A percentile compares a stretch with the other conserved stretches of the same genome.
These are phyloP conservation scores for Nakataea oryzae DNA, from an alignment of 2,329 filamentous ascomycete genomes.

Conservation along the genomic window DNA sequence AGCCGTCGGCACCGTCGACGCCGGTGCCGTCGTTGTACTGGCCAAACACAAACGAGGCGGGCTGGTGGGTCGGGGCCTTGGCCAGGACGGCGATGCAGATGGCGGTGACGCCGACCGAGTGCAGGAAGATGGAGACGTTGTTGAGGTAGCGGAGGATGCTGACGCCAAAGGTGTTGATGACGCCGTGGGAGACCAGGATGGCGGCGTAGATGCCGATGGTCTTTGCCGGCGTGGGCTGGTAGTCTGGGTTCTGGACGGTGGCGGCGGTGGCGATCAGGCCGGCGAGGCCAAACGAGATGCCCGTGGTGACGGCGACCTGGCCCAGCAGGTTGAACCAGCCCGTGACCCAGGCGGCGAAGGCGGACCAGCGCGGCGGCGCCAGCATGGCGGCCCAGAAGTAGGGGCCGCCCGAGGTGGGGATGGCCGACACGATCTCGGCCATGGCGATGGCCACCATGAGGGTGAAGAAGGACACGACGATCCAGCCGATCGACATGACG, in stretches of 20 bases:
- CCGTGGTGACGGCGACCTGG: conserved; percentile 29
- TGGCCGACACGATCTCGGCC: conserved; percentile 49
- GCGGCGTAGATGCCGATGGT: conserved; percentile 51
- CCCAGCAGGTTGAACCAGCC: conserved; percentile 31
- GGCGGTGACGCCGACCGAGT: conserved; percentile 39
- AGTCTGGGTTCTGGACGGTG: conserved; percentile 23
- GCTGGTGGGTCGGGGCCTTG: conserved; percentile 44
- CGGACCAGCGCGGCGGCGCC: conserved; percentile 30
- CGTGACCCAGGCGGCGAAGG: conserved; percentile 27
- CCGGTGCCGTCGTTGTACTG: conserved; percentile 25
- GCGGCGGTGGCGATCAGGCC: conserved; percentile 24
- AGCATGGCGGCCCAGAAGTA: conserved; percentile 52
- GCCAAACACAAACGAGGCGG: conserved; percentile 41
- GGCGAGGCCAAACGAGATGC: conserved; percentile 29
- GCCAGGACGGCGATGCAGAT: conserved; percentile 45
- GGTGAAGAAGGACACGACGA: conserved; percentile 43
- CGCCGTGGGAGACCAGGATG: conserved; percentile 39
- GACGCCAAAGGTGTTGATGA: conserved; percentile 48
- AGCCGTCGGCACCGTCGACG: conserved; percentile 31
- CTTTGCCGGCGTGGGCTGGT: conserved; percentile 28
- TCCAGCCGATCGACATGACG: conserved; percentile 46
- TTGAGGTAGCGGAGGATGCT: conserved; percentile 44
- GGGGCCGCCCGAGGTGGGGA: conserved; percentile 46
- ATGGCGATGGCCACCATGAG: conserved; percentile 42
- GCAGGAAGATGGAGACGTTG: conserved; percentile 43